phyloP scores from a whole-genome alignment of 2,329 filamentous ascomycete genomes.

The Dactylellina leptospora region DNA sequence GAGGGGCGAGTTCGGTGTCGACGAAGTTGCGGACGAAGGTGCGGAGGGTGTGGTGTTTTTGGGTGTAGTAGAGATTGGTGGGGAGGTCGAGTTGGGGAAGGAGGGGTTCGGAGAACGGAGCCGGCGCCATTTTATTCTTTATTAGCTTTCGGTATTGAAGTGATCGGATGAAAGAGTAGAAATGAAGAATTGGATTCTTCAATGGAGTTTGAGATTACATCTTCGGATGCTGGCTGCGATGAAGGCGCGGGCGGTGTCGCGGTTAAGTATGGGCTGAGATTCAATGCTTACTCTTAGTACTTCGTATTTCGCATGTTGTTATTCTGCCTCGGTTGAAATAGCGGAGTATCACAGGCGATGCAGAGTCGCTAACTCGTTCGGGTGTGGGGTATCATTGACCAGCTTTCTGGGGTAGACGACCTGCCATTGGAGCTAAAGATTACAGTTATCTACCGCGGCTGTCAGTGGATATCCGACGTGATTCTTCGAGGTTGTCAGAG shows the following conservation, averaged over 20 bases:
- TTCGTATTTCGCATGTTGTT: background rate
- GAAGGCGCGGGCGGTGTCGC: background rate
- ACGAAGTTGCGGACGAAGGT: slow-evolving; percentile 69
- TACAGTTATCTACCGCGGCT: too few relatives aligned
- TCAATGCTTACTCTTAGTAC: too few relatives aligned
- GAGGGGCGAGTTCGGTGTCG: slow-evolving; percentile 68
- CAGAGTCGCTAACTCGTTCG: too few relatives aligned
- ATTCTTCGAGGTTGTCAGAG: too few relatives aligned
- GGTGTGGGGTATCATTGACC: too few relatives aligned
- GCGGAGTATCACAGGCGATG: too few relatives aligned
- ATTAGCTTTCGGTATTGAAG: background rate
- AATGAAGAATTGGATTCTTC: background rate
- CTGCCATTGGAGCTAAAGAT: too few relatives aligned
- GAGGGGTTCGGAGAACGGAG: slow-evolving; percentile 61
- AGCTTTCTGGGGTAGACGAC: too few relatives aligned
- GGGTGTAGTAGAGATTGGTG: slow-evolving; percentile 67
- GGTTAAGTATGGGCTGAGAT: background rate
- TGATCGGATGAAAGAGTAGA: background rate
- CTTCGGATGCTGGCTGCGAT: background rate
- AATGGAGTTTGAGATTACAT: background rate
- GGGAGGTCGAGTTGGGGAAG: slow-evolving; percentile 63
- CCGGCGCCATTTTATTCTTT: slow-evolving; percentile 53
- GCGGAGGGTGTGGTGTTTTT: slow-evolving; percentile 69
- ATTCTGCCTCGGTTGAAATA: slow-evolving; percentile 12
- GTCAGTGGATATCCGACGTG: too few relatives aligned